These are phyloP conservation scores for Diaporthe sp. DNA, from an alignment of 2,329 filamentous ascomycete genomes.

Conservation along the genomic window DNA sequence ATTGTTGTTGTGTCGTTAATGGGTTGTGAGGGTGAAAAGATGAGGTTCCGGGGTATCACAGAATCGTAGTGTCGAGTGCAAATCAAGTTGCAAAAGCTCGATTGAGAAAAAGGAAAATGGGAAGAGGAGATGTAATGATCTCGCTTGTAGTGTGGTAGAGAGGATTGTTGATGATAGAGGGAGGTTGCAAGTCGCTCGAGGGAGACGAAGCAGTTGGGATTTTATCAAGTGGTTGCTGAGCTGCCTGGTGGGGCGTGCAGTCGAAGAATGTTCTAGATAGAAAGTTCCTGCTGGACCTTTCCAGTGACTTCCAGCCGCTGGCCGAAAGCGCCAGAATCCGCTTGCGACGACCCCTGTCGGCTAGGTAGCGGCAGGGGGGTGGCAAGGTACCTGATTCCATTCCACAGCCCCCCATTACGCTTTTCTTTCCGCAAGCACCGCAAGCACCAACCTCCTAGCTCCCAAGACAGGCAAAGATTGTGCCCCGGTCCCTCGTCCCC, in stretches of 20 bases:
- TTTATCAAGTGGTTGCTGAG: slow-evolving; percentile 39
- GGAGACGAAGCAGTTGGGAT: slow-evolving; percentile 35
- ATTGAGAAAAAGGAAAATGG: slow-evolving; percentile 34
- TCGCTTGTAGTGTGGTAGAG: slow-evolving; percentile 26
- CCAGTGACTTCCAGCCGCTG: slow-evolving; percentile 33
- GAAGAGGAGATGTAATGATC: slow-evolving; percentile 29
- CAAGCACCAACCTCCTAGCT: slow-evolving; percentile 32
- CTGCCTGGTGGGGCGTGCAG: slow-evolving; percentile 41
- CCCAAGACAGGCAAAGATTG: slow-evolving; percentile 30
- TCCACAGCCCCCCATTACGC: slow-evolving; percentile 29
- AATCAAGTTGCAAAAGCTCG: slow-evolving; percentile 38
- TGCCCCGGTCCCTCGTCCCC: not conserved
- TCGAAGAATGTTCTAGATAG: slow-evolving; percentile 41
- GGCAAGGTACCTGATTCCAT: slow-evolving; percentile 24
- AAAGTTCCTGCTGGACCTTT: slow-evolving; percentile 30
- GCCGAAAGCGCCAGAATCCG: slow-evolving; percentile 34
- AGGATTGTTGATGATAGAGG: slow-evolving; percentile 37
- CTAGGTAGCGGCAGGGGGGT: slow-evolving; percentile 27
- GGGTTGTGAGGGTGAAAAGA: slow-evolving; percentile 1
- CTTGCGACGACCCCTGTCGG: slow-evolving; percentile 16
- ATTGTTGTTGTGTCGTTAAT: slow-evolving; percentile 15
- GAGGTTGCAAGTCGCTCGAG: slow-evolving; percentile 14
- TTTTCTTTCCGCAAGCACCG: slow-evolving; percentile 28
- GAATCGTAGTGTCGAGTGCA: slow-evolving; percentile 38
- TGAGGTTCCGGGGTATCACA: slow-evolving; percentile 40